phyloP scores from a whole-genome alignment of 257 asterid genomes.

The Cruciata laevipes region DNA sequence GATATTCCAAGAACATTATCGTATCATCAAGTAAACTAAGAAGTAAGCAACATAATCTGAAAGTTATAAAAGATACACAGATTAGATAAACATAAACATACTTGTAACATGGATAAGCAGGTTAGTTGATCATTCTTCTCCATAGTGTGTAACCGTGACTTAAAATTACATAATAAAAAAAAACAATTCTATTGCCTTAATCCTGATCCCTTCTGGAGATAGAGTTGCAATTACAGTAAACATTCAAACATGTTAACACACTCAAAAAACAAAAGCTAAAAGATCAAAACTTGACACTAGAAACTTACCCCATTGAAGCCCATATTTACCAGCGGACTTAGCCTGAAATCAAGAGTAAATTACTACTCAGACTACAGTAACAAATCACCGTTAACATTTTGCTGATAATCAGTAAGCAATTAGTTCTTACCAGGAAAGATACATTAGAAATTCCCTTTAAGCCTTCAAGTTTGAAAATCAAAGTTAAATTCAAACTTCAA shows the following conservation, averaged over 20 bases:
- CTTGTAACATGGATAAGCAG: not conserved
- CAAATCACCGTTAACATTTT: not conserved
- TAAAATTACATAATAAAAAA: not conserved
- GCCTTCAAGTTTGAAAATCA: slow-evolving; percentile 30
- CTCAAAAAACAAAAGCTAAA: not conserved
- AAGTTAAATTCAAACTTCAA: not conserved
- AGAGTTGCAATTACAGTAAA: not conserved
- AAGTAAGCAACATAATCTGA: not conserved
- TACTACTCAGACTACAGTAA: slow-evolving; percentile 2
- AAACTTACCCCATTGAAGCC: slow-evolving; percentile 60
- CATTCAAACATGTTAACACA: not conserved
- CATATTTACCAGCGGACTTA: slow-evolving; percentile 45
- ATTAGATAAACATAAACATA: not conserved
- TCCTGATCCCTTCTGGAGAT: not conserved
- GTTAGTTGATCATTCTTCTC: not conserved
- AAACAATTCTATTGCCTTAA: not conserved
- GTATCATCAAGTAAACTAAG: not conserved
- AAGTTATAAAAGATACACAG: not conserved
- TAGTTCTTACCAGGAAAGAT: slow-evolving; percentile 37
- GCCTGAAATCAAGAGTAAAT: slow-evolving; percentile 38
- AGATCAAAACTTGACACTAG: not conserved
- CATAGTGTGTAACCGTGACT: not conserved
- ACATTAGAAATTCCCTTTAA: slow-evolving; percentile 50
- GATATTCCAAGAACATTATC: not conserved
- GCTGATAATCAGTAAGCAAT: slow-evolving; percentile 11